phyloP scores from a whole-genome alignment of 768 basidiomycete genomes.

The Boletales sp. region DNA sequence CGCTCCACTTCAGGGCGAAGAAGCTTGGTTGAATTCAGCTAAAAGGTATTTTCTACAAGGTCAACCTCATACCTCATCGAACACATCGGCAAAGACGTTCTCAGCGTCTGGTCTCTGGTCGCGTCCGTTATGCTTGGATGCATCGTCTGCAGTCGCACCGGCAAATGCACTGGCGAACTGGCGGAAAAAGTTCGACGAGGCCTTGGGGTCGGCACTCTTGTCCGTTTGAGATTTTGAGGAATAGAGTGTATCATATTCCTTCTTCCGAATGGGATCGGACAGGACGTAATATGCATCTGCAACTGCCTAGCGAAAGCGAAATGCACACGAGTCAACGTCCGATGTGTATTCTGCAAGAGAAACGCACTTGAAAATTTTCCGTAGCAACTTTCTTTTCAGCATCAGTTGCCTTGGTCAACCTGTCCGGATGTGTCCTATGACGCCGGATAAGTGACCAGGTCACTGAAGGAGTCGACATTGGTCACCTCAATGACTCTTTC shows the following conservation, averaged over 20 bases:
- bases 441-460: slow-evolving; percentile 13
- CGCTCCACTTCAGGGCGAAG: slow-evolving; percentile 79
- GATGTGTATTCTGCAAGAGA: too few relatives aligned
- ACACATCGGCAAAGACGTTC: slow-evolving; percentile 82
- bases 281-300: slow-evolving; percentile 95
- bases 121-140: slow-evolving; percentile 31
- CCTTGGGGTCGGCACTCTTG: slow-evolving; percentile 57
- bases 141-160: slow-evolving; percentile 27
- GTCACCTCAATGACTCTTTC: slow-evolving; percentile 70
- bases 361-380: slow-evolving; percentile 73
- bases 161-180: slow-evolving; percentile 74
- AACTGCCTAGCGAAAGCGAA: slow-evolving; percentile 46
- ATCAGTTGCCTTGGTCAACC: slow-evolving; percentile 65
- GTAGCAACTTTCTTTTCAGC: slow-evolving; percentile 74
- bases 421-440: slow-evolving; percentile 83
- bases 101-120: slow-evolving; percentile 68
- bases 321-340: background rate
- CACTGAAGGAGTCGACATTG: background rate
- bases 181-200: slow-evolving; percentile 72
- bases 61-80: slow-evolving; percentile 70
- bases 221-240: slow-evolving; percentile 48
- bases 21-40: slow-evolving; percentile 41
- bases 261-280: slow-evolving; percentile 68
- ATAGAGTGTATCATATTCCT: slow-evolving; percentile 70
- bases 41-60: background rate